Base-by-base conservation (phyloP, 2,329 filamentous ascomycete genomes). In the Penicillium oxalicum region DNA sequence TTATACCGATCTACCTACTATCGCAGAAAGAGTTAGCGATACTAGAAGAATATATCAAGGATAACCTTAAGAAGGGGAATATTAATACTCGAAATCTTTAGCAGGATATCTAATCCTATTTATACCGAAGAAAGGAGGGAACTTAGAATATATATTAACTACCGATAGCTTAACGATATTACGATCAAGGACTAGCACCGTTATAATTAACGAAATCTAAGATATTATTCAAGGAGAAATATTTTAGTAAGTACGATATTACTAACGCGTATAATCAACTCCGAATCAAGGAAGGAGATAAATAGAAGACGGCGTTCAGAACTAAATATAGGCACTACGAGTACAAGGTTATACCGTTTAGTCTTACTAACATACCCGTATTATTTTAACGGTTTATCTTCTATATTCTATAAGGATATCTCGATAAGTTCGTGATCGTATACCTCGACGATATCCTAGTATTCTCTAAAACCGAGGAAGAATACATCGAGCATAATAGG, bases 21-120 rank as follows among this genome's bases (percentile, higher is more conserved):
- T 32, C 29, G 29, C 11, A 32, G 29, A 32, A 32, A 32, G 29
- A 32, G 3, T 32, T 5, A 32, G 29, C 4, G 4, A 32, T 5
- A 32, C 29, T 32, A 32, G 29, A 32, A 26, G 29, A 42, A 27
- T 49, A 49, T 33, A 50, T 50, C 4, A 12, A 50, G 11, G 33
- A 50, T 9, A 50, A 50, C 29, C 40, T 50, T 32, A 27, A 44
- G 29, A 50, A 50, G n/a, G 36, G 35, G n/a, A 38, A 45, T 41
- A 49, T 9, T 5, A 9, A 41, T 3, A n/a, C 3, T 49, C n/a
- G 5, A 45, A 42, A 11, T 50, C 5, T 18, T 39, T 27, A 39
- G 25, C 12, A 25, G 28, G 39, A 47, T 50, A 50, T 6, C 40
- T 8, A 6, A 50, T 50, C 26, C 36, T 50, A 25, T 50, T 50